Base-by-base conservation (phyloP, 108 stramenopile genomes). In the Nitzschia putrida region DNA sequence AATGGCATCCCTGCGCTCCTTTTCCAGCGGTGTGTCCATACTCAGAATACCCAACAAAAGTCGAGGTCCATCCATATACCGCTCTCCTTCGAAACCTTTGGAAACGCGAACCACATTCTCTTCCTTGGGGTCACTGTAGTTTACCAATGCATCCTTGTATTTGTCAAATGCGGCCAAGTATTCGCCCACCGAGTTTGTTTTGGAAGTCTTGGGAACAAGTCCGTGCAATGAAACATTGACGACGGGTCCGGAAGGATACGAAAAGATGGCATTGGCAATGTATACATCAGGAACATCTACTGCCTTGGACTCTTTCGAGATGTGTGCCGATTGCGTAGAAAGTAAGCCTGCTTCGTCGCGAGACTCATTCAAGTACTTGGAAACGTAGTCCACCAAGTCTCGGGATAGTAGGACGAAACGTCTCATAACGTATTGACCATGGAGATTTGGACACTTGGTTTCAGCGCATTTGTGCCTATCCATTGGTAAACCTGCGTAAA, bases 31-130 rank as follows among this genome's bases (percentile, higher is more conserved):
- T 29, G 25, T 53, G 34, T 66, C 52, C 64, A 66, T 66, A 14
- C 18, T 66, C 14, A 66, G 52, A 20, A 66, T 66, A 3, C 64
- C 64, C 18, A 66, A 40, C 52, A 66, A 53, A 2, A 66, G 26
- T 7, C 52, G 50, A 14, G 61, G 43, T 24, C 11, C 11, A 29
- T 26, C 18, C 39, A 3, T 3, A 40, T 59, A 16, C 4, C 16
- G 34, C 7, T 59, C 23, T 25, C 16, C 14, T 21, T 59, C 16
- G 3, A 21, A 18, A 23, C 25, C 25, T 47, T 10, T 22, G 12
- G 21, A 13, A 25, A 3, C 24, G 3, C 22, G 20, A 3, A 18
- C 18, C 3, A 49, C 2, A 49, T 6, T 49, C 6, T 18, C 47
- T 47, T 63, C 61, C 13, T 45, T 14, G 13, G n/a, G 44, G 44